These are phyloP conservation scores for Colletotrichum cuscutae DNA, from an alignment of 2,329 filamentous ascomycete species.

Conservation along the genomic window DNA sequence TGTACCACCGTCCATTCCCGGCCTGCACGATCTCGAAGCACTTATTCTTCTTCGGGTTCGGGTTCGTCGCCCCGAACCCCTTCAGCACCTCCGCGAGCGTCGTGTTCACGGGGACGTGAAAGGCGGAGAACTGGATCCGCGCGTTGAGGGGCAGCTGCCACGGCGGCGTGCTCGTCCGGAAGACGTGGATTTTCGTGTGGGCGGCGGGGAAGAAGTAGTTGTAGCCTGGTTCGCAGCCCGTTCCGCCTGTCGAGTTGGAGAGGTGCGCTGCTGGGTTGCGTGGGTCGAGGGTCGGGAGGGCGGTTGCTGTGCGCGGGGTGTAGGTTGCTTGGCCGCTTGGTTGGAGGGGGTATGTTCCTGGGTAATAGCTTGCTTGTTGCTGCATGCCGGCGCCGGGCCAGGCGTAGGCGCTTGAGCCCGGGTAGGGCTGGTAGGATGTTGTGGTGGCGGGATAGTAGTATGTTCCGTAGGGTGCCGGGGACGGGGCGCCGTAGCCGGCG, in stretches of 20 bases:
- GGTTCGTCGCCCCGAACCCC: constrained; percentile 67
- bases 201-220: constrained; percentile 69
- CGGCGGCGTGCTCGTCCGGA: constrained; percentile 61
- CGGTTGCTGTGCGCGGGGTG: constrained; percentile 51
- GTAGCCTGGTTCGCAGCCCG: constrained; percentile 70
- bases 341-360: constrained; percentile 41
- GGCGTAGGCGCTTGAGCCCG: constrained; percentile 15
- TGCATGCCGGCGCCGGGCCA: constrained; percentile 21
- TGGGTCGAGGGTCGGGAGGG: constrained; percentile 53
- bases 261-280: constrained; percentile 64
- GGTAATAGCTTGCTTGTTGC: background rate
- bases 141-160: constrained; percentile 61
- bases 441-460: constrained; percentile 42
- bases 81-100: constrained; percentile 67
- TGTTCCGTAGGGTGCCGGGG: constrained; percentile 11
- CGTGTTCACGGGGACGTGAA: constrained; percentile 63
- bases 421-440: constrained; percentile 38
- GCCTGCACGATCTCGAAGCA: constrained; percentile 67
- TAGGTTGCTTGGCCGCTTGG: constrained; percentile 50
- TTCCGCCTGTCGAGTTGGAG: constrained; percentile 66
- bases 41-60: constrained; percentile 61
- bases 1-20: constrained; percentile 68
- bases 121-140: constrained; percentile 57
- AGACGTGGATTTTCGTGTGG: constrained; percentile 69
- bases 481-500: constrained; percentile 36